Conservation (phyloP, 2,329 filamentous ascomycete species). For the Fusarium piperis region DNA sequence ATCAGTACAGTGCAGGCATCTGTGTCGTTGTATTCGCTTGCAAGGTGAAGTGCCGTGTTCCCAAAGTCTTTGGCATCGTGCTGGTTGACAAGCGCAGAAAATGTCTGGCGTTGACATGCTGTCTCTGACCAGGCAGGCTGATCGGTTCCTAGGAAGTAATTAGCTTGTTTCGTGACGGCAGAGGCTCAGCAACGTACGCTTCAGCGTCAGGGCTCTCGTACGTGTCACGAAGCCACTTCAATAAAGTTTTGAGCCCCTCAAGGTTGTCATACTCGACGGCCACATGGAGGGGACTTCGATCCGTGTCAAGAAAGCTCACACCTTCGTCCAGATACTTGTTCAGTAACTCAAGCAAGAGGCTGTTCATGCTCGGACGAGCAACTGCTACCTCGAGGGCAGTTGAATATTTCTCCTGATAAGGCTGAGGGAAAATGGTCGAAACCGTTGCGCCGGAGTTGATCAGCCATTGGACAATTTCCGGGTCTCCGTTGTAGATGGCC, state of each 20-base stretch:
- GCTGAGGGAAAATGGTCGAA: neutral
- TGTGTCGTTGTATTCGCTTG: neutral
- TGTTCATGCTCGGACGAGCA: neutral
- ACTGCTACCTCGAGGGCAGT: neutral
- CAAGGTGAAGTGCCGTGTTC: neutral
- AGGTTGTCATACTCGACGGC: neutral
- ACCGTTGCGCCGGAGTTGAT: neutral
- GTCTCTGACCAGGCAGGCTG: rapidly evolving
- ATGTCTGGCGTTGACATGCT: neutral
- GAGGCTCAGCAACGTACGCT: neutral
- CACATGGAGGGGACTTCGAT: neutral
- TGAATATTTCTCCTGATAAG: neutral
- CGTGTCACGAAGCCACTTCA: neutral
- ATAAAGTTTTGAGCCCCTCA: neutral
- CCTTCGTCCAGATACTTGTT: neutral
- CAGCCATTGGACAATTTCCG: neutral
- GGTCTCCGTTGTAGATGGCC: neutral
- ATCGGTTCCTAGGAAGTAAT: neutral
- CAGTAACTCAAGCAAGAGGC: neutral
- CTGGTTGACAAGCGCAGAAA: neutral
- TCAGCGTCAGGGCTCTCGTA: neutral
- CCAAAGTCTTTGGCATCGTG: rapidly evolving
- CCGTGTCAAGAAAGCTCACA: neutral
- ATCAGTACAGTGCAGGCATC: neutral
- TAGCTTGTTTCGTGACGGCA: neutral